Evolutionary conservation across 768 basidiomycete genomes (phyloP).

Genomic region (Dioszegia hungarica): DNA sequence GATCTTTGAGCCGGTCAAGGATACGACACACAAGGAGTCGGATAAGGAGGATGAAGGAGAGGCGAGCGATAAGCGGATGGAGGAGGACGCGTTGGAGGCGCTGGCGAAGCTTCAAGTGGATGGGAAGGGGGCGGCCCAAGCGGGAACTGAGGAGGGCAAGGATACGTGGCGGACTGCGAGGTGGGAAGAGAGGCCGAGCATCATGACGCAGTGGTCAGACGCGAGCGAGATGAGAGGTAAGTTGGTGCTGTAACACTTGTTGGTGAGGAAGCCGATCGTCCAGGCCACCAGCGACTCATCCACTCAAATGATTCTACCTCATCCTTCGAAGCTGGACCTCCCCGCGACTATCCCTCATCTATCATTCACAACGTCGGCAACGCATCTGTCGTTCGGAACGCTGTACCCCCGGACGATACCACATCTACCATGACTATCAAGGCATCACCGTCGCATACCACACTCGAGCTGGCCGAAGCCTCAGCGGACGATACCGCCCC

Average conservation of each 20-base stretch:
- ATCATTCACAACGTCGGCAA: neutral
- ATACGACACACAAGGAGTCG: neutral
- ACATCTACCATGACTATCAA: slow-evolving; percentile 16
- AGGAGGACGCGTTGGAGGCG: slow-evolving; percentile 42
- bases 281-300: slow-evolving; percentile 28
- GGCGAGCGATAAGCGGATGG: slow-evolving; percentile 33
- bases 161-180: slow-evolving; percentile 48
- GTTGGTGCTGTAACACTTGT: slow-evolving; percentile 1
- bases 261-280: neutral
- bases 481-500: no score
- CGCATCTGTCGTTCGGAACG: neutral
- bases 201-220: slow-evolving; percentile 31
- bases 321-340: slow-evolving; percentile 3
- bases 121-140: slow-evolving; percentile 24
- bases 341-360: neutral
- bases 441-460: neutral
- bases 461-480: no score
- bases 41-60: slow-evolving; percentile 15
- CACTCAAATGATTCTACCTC: slow-evolving; percentile 1
- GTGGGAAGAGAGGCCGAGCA: slow-evolving; percentile 42
- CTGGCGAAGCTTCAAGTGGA: slow-evolving; percentile 28
- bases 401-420: slow-evolving; percentile 5
- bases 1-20: slow-evolving; percentile 15
- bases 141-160: slow-evolving; percentile 1
- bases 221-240: slow-evolving; percentile 42